These are phyloP conservation scores for Trametes cubensis DNA, from an alignment of 768 basidiomycete species.

Conservation along the genomic window DNA sequence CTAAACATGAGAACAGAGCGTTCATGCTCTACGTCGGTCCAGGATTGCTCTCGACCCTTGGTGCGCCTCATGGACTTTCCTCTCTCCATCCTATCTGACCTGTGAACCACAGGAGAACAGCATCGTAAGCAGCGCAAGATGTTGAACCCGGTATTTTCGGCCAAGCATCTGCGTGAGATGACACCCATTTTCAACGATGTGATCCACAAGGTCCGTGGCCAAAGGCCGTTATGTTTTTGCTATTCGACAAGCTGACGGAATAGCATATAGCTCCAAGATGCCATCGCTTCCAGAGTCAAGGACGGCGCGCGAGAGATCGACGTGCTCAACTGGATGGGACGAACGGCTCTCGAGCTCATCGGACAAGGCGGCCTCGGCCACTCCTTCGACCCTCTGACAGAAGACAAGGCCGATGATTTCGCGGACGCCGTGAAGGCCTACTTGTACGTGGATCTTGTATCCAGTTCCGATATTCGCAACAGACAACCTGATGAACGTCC, in stretches of 20 bases:
- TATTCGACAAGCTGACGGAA: neutral
- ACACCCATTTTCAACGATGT: constrained; percentile 28
- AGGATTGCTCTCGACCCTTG: constrained; percentile 22
- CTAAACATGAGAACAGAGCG: neutral
- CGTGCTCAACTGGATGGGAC: constrained; percentile 40
- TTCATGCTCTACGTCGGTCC: constrained; percentile 19
- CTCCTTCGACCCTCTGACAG: constrained; percentile 39
- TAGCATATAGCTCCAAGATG: neutral
- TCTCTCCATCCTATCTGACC: no score
- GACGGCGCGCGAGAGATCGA: constrained; percentile 16
- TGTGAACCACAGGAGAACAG: constrained; percentile 13
- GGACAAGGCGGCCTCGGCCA: constrained; percentile 47
- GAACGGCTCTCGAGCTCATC: constrained; percentile 46
- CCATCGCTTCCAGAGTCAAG: neutral
- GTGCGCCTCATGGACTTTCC: neutral
- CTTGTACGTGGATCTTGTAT: constrained; percentile 26
- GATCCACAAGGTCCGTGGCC: constrained; percentile 13
- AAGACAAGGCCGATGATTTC: constrained; percentile 29
- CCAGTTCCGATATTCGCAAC: neutral
- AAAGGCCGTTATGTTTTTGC: no score
- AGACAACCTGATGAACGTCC: neutral
- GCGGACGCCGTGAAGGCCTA: constrained; percentile 25
- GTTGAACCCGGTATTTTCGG: constrained; percentile 29
- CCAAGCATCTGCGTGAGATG: constrained; percentile 27
- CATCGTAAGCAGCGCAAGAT: constrained; percentile 27